A percentile compares a stretch with the other conserved stretches of the same genome.
Conservation (phyloP, 139 green algal genomes). For the Chlamydomonas urium region DNA sequence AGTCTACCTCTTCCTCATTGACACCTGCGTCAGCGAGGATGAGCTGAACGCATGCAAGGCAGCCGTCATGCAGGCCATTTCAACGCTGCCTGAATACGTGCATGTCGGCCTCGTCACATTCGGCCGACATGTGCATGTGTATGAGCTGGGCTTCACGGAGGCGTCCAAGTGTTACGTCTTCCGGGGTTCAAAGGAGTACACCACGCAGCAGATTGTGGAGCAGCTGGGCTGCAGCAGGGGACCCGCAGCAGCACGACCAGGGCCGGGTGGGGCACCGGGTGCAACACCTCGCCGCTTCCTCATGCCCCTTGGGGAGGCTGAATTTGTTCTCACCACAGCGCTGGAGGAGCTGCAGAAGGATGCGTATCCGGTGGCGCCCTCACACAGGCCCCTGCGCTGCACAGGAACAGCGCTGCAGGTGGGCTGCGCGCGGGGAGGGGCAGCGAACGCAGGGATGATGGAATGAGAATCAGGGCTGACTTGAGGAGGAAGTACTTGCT, state of each 20-base stretch:
- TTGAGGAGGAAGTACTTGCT: too few species aligned
- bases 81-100: conserved; percentile 64
- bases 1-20: conserved; percentile 92
- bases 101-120: conserved; percentile 87
- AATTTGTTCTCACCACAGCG: conserved; percentile 84
- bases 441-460: background rate
- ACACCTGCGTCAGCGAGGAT: conserved; percentile 86
- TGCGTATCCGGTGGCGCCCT: conserved; percentile 66
- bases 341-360: conserved; percentile 84
- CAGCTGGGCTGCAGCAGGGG: conserved; percentile 78
- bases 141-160: conserved; percentile 92
- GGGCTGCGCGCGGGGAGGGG: background rate
- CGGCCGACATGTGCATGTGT: conserved; percentile 94
- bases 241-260: conserved; percentile 9
- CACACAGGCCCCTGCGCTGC: conserved; percentile 74
- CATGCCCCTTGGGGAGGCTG: conserved; percentile 82
- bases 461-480: too few species aligned
- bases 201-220: conserved; percentile 52
- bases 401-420: conserved; percentile 89
- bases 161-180: conserved; percentile 93
- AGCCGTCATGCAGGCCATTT: conserved; percentile 62
- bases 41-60: conserved; percentile 78
- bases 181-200: conserved; percentile 87
- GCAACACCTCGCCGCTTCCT: conserved; percentile 38
- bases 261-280: conserved; percentile 8